phyloP scores from a whole-genome alignment of 2,329 filamentous ascomycete species.

The Pseudocercospora macadamiae region DNA sequence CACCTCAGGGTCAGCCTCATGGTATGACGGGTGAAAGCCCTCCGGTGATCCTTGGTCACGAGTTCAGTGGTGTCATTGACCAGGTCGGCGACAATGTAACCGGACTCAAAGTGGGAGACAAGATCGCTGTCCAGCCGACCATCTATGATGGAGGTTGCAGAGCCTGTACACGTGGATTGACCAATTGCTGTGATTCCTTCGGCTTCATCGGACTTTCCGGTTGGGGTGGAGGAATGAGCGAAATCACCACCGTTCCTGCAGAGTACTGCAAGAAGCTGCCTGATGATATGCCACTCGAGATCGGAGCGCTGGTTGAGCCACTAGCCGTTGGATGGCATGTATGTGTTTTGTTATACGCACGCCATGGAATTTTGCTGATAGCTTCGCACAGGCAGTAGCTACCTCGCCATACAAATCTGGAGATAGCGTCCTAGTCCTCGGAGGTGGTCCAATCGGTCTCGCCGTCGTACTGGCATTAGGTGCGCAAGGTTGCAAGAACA shows the following conservation, averaged over 20 bases:
- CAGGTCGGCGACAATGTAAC: slow-evolving; percentile 27
- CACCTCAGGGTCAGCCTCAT: slow-evolving; percentile 17
- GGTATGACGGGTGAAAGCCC: slow-evolving; percentile 19
- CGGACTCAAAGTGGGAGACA: slow-evolving; percentile 15
- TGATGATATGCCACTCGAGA: slow-evolving; percentile 9
- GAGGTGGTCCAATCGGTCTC: slow-evolving; percentile 22
- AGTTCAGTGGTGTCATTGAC: slow-evolving; percentile 23
- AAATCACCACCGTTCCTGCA: slow-evolving; percentile 32
- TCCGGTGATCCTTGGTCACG: slow-evolving; percentile 25
- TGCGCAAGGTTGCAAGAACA: slow-evolving; percentile 15
- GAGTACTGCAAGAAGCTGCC: slow-evolving; percentile 17
- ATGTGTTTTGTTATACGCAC: background rate
- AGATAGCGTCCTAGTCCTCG: slow-evolving; percentile 20
- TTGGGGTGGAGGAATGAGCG: slow-evolving; percentile 36
- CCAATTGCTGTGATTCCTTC: slow-evolving; percentile 11
- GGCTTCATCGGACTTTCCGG: slow-evolving; percentile 15
- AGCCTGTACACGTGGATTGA: slow-evolving; percentile 13
- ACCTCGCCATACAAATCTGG: slow-evolving; percentile 10
- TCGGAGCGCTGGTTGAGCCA: slow-evolving; percentile 23
- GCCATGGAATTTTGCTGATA: background rate
- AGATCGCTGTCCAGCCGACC: slow-evolving; percentile 23
- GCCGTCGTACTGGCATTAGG: slow-evolving; percentile 17
- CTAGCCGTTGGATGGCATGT: slow-evolving; percentile 22
- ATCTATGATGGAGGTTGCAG: slow-evolving; percentile 20
- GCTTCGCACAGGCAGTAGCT: slow-evolving; percentile 5